Evolutionary conservation across 352 stramenopile genomes (phyloP).

Genomic region (Phytophthora pluvialis): DNA sequence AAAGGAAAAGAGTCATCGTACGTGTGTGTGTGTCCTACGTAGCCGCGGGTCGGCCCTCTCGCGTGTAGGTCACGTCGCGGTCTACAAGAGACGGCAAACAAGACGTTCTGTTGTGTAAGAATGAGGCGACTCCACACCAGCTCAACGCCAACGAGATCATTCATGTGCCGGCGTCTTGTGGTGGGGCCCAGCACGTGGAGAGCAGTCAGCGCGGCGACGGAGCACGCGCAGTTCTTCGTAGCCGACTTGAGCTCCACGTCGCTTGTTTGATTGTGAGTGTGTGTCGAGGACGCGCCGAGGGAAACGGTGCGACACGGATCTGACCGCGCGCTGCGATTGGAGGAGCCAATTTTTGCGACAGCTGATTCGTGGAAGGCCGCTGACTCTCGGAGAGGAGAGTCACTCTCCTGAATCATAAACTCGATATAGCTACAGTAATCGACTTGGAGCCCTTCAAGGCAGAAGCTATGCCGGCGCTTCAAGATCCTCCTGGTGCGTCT

Average conservation of each 20-base stretch:
- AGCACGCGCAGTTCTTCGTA: background rate
- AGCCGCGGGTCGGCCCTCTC: too few species aligned
- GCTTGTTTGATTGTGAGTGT: constrained; percentile 20
- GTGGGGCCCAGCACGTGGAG: too few species aligned
- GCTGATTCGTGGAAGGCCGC: constrained; percentile 18
- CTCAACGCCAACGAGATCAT: too few species aligned
- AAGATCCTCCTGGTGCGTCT: constrained; percentile 13
- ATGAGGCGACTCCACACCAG: too few species aligned
- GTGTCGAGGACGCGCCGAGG: background rate
- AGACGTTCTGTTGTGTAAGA: too few species aligned
- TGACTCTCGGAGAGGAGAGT: too few species aligned
- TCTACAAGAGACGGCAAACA: too few species aligned
- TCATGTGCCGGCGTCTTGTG: too few species aligned
- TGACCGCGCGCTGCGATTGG: constrained; percentile 7
- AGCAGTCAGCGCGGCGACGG: background rate
- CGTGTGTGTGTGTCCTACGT: too few species aligned
- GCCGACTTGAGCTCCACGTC: constrained; percentile 6
- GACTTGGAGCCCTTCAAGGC: background rate
- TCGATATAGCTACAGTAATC: constrained; percentile 11
- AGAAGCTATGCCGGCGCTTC: constrained; percentile 13
- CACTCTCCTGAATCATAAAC: constrained; percentile 1
- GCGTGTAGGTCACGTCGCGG: too few species aligned
- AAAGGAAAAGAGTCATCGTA: too few species aligned
- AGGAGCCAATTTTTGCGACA: background rate
- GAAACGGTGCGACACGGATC: constrained; percentile 5